A percentile compares a stretch with the other conserved stretches of the same genome.
Evolutionary conservation across 805 yeast genomes (phyloP).

Genomic region (Brettanomyces bruxellensis): DNA sequence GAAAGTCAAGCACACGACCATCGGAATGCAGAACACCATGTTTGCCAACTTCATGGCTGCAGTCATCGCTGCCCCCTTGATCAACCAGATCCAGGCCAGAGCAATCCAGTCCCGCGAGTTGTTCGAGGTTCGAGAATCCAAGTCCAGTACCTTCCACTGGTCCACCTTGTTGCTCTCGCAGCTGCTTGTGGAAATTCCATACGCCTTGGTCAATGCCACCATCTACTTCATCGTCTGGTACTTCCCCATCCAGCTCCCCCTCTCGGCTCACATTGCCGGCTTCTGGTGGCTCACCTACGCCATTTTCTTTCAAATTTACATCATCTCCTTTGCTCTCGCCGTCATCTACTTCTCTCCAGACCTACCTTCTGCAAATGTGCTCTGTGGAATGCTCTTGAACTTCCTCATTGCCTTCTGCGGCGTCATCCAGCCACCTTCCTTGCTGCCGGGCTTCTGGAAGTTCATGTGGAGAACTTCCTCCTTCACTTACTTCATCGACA

Average conservation of each 20-base stretch:
- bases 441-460: conserved; percentile 76
- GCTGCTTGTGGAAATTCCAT: conserved; percentile 53
- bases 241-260: conserved; percentile 27
- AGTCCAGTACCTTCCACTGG: conserved; percentile 73
- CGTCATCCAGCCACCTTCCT: conserved; percentile 46
- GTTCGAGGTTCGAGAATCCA: conserved; percentile 62
- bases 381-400: conserved; percentile 46
- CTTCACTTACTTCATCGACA: conserved; percentile 59
- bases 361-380: conserved; percentile 56
- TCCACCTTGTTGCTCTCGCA: conserved; percentile 46
- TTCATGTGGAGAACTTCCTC: conserved; percentile 74
- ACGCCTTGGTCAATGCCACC: conserved; percentile 39
- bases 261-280: conserved; percentile 35
- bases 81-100: conserved; percentile 56
- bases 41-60: conserved; percentile 46
- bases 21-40: conserved; percentile 53
- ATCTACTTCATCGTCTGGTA: conserved; percentile 35
- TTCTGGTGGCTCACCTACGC: conserved; percentile 30
- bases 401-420: conserved; percentile 62
- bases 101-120: conserved; percentile 55
- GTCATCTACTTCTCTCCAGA: conserved; percentile 52
- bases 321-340: conserved; percentile 43
- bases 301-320: conserved; percentile 36
- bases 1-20: conserved; percentile 40
- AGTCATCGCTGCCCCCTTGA: conserved; percentile 47